phyloP scores from a whole-genome alignment of 371 early-diverging fungal genomes.

The Syncephalastrum racemosum region DNA sequence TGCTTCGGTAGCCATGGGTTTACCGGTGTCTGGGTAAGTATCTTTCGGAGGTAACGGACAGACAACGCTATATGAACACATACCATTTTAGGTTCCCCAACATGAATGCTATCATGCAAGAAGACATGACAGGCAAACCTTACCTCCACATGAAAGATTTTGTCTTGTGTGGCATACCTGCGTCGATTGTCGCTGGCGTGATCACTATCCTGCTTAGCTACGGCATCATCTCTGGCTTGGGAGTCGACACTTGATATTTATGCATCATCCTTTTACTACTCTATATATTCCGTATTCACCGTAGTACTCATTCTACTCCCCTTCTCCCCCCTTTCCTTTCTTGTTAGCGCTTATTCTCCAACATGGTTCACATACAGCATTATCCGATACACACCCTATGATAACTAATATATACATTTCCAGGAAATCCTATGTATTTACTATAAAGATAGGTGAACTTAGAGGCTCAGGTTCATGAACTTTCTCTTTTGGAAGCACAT shows the following conservation, averaged over 20 bases:
- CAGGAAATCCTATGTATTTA: too few species aligned
- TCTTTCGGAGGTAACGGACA: not conserved
- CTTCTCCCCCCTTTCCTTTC: too few species aligned
- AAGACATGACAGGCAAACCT: slow-evolving; percentile 85
- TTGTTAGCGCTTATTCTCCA: too few species aligned
- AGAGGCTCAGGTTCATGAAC: slow-evolving; percentile 85
- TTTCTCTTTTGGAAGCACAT: slow-evolving; percentile 95
- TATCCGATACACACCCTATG: too few species aligned
- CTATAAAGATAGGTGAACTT: slow-evolving; percentile 7
- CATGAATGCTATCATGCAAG: slow-evolving; percentile 93
- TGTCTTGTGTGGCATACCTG: slow-evolving; percentile 76
- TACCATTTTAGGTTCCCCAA: slow-evolving; percentile 78
- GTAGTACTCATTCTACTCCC: too few species aligned
- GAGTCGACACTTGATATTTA: slow-evolving; percentile 3
- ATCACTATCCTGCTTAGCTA: slow-evolving; percentile 24
- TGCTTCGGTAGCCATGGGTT: slow-evolving; percentile 85
- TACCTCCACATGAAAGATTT: slow-evolving; percentile 86
- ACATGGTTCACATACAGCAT: too few species aligned
- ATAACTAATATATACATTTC: too few species aligned
- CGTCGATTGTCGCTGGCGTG: slow-evolving; percentile 60
- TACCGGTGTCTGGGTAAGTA: slow-evolving; percentile 80
- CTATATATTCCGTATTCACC: too few species aligned
- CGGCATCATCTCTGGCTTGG: slow-evolving; percentile 19
- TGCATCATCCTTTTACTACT: too few species aligned
- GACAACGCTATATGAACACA: not conserved